These are phyloP conservation scores for Cutaneotrichosporon mucoides DNA, from an alignment of 1,284 basidiomycete genomes.

Conservation along the genomic window DNA sequence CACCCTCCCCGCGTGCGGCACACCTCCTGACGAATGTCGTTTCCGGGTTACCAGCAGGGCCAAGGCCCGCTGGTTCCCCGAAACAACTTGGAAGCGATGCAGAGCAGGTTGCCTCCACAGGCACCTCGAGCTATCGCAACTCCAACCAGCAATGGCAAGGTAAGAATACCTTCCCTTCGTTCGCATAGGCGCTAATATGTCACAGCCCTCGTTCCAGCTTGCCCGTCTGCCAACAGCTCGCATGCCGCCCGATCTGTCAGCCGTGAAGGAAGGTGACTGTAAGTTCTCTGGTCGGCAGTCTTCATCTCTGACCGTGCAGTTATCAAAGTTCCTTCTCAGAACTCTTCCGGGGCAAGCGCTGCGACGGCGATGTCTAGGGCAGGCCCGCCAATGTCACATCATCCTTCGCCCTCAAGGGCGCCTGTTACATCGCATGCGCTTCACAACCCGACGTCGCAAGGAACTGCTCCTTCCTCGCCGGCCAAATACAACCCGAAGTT, in stretches of 20 bases:
- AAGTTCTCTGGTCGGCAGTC: neutral
- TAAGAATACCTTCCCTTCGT: neutral
- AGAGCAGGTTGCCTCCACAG: neutral
- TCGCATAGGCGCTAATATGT: neutral
- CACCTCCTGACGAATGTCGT: no score
- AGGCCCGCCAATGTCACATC: no score
- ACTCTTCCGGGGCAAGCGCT: no score
- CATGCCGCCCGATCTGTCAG: neutral
- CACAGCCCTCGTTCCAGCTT: conserved; percentile 4
- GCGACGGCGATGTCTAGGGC: no score
- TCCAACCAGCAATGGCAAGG: neutral
- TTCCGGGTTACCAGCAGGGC: neutral
- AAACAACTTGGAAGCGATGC: conserved; percentile 7
- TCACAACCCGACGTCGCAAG: neutral
- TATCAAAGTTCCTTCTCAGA: neutral
- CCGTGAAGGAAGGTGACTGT: neutral
- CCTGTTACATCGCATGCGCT: no score
- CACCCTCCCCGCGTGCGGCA: neutral
- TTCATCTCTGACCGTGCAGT: neutral
- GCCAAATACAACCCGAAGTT: neutral
- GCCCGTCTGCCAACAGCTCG: neutral
- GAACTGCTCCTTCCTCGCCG: neutral
- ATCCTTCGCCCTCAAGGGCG: no score
- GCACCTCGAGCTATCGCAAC: neutral
- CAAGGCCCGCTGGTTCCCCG: neutral